These are phyloP conservation scores for Papiliotrema laurentii DNA, from an alignment of 1,284 basidiomycete genomes.

Conservation along the genomic window DNA sequence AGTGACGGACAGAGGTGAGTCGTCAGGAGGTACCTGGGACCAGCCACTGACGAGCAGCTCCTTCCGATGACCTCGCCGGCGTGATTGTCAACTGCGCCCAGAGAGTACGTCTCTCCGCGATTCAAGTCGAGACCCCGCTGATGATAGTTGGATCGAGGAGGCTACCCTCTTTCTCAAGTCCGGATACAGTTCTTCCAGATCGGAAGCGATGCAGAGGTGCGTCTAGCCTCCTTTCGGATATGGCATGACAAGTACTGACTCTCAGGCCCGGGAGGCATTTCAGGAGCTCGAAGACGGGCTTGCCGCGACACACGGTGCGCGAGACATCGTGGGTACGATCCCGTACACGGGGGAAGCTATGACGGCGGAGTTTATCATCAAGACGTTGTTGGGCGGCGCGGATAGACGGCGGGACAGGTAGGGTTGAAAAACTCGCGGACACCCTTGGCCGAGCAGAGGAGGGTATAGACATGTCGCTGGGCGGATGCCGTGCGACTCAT, in stretches of 20 bases:
- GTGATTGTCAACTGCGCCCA: conserved; percentile 31
- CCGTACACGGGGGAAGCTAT: conserved; percentile 33
- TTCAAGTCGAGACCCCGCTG: no score
- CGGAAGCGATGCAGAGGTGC: conserved; percentile 36
- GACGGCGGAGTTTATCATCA: conserved; percentile 33
- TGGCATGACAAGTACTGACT: not conserved
- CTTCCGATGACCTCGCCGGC: conserved; percentile 38
- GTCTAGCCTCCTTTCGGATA: conserved; percentile 6
- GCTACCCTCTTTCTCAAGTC: conserved; percentile 46
- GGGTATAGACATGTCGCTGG: no score
- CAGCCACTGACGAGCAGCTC: conserved; percentile 22
- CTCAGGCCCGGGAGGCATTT: conserved; percentile 35
- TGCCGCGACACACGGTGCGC: conserved; percentile 25
- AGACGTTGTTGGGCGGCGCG: conserved; percentile 42
- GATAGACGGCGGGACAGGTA: conserved; percentile 38
- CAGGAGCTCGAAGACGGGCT: conserved; percentile 45
- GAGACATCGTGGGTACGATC: conserved; percentile 46
- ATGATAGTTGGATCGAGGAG: conserved; percentile 42
- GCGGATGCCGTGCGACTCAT: not conserved
- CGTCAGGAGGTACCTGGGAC: conserved; percentile 11
- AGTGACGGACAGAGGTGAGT: conserved; percentile 40
- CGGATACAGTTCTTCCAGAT: conserved; percentile 49
- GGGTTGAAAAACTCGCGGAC: no score
- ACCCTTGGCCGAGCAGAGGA: no score
- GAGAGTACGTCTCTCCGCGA: no score